Conservation (phyloP, 225 moss, liverwort and hornwort genomes). For the Pleurozium schreberi region DNA sequence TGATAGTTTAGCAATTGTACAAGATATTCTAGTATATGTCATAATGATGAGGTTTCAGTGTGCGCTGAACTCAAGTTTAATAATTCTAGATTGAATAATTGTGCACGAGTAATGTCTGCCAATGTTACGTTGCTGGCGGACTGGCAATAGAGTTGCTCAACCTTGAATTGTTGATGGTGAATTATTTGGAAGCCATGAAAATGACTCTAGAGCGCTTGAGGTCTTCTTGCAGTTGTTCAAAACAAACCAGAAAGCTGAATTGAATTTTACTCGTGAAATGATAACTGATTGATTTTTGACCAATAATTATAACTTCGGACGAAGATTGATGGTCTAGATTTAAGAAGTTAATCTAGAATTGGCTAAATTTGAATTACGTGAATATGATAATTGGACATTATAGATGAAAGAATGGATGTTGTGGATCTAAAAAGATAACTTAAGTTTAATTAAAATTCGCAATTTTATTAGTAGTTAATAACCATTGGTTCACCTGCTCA, state of each 20-base stretch:
- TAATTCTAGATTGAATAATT: not conserved
- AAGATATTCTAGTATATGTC: not conserved
- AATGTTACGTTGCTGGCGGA: not conserved
- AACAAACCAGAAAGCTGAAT: not conserved
- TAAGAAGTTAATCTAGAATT: not conserved
- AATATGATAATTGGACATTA: not conserved
- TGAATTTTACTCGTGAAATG: not conserved
- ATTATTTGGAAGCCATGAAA: not conserved
- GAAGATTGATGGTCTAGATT: not conserved
- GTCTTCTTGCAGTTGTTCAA: not conserved
- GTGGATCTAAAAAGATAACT: not conserved
- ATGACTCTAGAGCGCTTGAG: not conserved
- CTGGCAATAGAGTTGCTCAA: not conserved
- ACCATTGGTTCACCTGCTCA: not conserved
- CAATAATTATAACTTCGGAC: not conserved
- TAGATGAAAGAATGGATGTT: not conserved
- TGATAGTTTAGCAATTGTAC: not conserved
- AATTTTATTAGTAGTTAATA: not conserved
- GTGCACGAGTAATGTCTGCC: not conserved
- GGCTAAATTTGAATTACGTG: not conserved
- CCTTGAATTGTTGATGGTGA: not conserved
- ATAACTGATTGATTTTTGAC: not conserved
- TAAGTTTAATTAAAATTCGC: not conserved
- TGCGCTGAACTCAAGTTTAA: not conserved
- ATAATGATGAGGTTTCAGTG: not conserved